These are phyloP conservation scores for Aspergillus pseudoglaucus DNA, from an alignment of 2,329 filamentous ascomycete genomes.

Conservation along the genomic window DNA sequence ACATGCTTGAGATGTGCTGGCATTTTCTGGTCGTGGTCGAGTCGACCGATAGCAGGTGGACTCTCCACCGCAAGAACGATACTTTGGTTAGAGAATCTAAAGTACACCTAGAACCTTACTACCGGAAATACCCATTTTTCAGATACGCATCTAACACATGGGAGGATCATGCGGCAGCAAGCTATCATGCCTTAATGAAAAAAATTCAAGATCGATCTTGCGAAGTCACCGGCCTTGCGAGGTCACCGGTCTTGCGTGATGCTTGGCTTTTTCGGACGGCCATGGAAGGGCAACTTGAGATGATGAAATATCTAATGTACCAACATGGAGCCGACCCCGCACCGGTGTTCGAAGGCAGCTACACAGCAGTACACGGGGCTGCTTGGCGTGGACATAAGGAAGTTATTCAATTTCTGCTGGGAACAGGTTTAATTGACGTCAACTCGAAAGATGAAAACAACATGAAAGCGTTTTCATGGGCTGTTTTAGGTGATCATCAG, in stretches of 20 bases:
- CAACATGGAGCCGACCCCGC: not conserved
- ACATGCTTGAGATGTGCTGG: not conserved
- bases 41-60: not conserved
- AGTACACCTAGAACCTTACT: not conserved
- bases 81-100: not conserved
- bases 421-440: not conserved
- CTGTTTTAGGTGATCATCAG: not conserved
- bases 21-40: not conserved
- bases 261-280: not conserved
- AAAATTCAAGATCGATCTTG: not conserved
- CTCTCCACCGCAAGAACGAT: not conserved
- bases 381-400: slow-evolving; percentile 15
- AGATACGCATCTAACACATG: not conserved
- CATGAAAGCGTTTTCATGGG: not conserved
- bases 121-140: not conserved
- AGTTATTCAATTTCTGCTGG: slow-evolving; percentile 14
- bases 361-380: slow-evolving; percentile 18
- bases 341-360: slow-evolving; percentile 2
- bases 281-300: not conserved
- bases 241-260: not conserved
- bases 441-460: not conserved
- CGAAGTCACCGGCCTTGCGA: not conserved
- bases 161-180: not conserved
- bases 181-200: not conserved
- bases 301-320: not conserved